A percentile compares a stretch with the other conserved stretches of the same genome.
Conservation (phyloP, 208 protist species). For the Leishmania braziliensis region DNA sequence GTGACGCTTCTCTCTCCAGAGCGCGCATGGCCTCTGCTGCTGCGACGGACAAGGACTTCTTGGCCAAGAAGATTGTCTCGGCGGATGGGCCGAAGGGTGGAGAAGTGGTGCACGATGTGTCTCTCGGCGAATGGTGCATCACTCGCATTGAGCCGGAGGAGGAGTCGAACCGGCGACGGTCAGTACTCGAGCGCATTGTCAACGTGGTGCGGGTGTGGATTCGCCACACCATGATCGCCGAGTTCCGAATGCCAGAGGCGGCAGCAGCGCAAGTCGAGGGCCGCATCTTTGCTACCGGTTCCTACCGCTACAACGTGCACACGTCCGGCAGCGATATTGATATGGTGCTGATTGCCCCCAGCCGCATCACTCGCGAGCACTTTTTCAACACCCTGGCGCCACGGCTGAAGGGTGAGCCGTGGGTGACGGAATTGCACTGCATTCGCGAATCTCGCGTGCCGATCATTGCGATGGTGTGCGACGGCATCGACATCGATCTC, state of each 20-base stretch:
- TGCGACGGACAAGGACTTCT: conserved; percentile 59
- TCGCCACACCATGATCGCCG: conserved; percentile 83
- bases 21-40: not conserved
- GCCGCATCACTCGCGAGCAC: conserved; percentile 90
- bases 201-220: conserved; percentile 89
- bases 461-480: conserved; percentile 96
- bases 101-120: conserved; percentile 72
- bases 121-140: conserved; percentile 70
- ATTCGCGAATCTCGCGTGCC: conserved; percentile 96
- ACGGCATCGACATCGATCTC: conserved; percentile 97
- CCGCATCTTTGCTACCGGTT: conserved; percentile 97
- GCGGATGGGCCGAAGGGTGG: conserved; percentile 73
- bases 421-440: conserved; percentile 84
- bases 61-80: conserved; percentile 81
- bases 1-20: not conserved
- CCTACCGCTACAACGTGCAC: conserved; percentile 98
- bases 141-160: conserved; percentile 89
- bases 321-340: conserved; percentile 97
- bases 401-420: conserved; percentile 72
- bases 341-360: conserved; percentile 95
- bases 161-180: conserved; percentile 83
- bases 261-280: conserved; percentile 87
- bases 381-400: conserved; percentile 94
- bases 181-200: conserved; percentile 82
- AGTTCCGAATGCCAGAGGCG: conserved; percentile 90